These are phyloP conservation scores for Teratosphaeria nubilosa DNA, from an alignment of 2,329 filamentous ascomycete genomes.

Conservation along the genomic window DNA sequence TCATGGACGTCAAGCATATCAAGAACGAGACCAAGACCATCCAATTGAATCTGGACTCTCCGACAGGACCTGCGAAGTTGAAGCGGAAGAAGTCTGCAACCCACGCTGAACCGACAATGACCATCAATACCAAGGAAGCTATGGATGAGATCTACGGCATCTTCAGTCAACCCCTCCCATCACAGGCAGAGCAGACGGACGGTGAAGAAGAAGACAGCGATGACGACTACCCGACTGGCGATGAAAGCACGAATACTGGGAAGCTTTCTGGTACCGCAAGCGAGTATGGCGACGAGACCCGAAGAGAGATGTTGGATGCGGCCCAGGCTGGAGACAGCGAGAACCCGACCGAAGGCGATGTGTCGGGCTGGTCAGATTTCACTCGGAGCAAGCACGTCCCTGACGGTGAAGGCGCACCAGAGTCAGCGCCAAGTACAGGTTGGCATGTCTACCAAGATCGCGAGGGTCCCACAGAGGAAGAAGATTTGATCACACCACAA, in stretches of 20 bases:
- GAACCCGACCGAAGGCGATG: conserved; percentile 32
- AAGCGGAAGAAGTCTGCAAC: conserved; percentile 60
- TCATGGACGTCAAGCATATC: conserved; percentile 63
- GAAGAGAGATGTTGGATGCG: conserved; percentile 38
- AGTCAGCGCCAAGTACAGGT: conserved; percentile 17
- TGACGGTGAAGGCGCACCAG: conserved; percentile 29
- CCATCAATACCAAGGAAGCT: conserved; percentile 84
- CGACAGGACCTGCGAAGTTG: conserved; percentile 64
- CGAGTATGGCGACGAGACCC: conserved; percentile 55
- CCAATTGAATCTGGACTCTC: conserved; percentile 86
- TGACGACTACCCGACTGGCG: conserved; percentile 75
- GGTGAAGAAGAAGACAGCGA: conserved; percentile 50
- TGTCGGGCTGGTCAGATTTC: conserved; percentile 85
- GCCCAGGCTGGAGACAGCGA: conserved; percentile 15
- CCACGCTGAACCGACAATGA: conserved; percentile 82
- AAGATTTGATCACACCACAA: conserved; percentile 37
- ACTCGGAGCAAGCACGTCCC: conserved; percentile 63
- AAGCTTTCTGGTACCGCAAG: conserved; percentile 54
- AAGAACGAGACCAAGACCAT: conserved; percentile 82
- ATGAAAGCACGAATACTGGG: conserved; percentile 69
- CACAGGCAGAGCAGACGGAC: conserved; percentile 36
- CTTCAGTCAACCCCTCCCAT: conserved; percentile 74
- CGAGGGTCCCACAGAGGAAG: conserved; percentile 21
- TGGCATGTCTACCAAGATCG: conserved; percentile 29
- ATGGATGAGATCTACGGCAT: conserved; percentile 97